Evolutionary conservation across 306 rosid genomes (phyloP), one percentile per base, ranked within the genome.

Genomic region (Echinosophora koreensis): DNA sequence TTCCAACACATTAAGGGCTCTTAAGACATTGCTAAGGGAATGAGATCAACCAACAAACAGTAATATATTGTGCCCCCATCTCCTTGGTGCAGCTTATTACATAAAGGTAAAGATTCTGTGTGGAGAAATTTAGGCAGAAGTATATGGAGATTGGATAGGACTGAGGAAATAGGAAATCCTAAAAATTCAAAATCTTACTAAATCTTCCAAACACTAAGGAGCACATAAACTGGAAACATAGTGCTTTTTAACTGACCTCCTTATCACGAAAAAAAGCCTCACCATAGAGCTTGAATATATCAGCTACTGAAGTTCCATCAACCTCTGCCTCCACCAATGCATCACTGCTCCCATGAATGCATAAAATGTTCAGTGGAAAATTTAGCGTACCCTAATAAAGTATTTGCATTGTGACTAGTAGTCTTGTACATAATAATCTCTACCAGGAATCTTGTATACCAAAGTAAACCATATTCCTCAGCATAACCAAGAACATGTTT

Each of bases 221-320:
- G 42, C 27, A 72, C 6, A 13, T 2, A 52, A 49, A 32, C 22
- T 13, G 73, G 16, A 74, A 69, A 76, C 80, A 63, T 35, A 28
- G 76, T 16, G 76, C 35, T 64, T 75, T 69, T 18, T n/a, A 65
- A 78, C 90, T 78, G 17, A 91, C 98, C 97, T 93, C 98, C 69
- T 83, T 88, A 16, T 87, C 82, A 63, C 98, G 90, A 51, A 93
- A 93, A 76, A 79, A 89, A 27, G 55, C 64, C 82, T 93, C 98
- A 73, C 98, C 98, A 67, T 87, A 73, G 73, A 56, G 86, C 68
- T 89, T 87, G 84, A 93, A 93, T 74, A 93, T 89, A 73, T 91
- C 93, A 75, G 93, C 87, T 47, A 93, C 92, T 63, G 93, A 77
- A 66, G 77, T 82, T 86, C 89, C 95, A 32, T 67, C 87, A 18